Conservation (phyloP, 2,329 filamentous ascomycete genomes). For the Talaromyces sp. region DNA sequence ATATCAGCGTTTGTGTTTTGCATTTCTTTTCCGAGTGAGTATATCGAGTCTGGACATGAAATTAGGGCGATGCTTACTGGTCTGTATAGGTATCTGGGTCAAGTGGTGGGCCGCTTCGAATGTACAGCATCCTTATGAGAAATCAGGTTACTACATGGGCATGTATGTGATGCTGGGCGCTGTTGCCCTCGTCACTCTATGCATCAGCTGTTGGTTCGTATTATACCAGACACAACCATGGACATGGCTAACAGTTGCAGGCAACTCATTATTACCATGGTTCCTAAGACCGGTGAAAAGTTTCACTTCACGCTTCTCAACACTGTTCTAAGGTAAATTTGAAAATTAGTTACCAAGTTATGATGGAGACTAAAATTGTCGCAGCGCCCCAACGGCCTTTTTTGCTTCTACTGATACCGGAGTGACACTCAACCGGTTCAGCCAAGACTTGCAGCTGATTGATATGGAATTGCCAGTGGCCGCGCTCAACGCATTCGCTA, state of each 20-base stretch:
- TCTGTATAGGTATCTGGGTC: slow-evolving; percentile 32
- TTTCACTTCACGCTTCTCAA: slow-evolving; percentile 47
- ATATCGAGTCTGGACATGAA: neutral
- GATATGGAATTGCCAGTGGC: slow-evolving; percentile 40
- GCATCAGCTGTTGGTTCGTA: slow-evolving; percentile 32
- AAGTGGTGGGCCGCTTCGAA: slow-evolving; percentile 39
- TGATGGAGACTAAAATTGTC: slow-evolving; percentile 10
- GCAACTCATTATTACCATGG: slow-evolving; percentile 50
- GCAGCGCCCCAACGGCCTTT: slow-evolving; percentile 37
- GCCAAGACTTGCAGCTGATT: slow-evolving; percentile 41
- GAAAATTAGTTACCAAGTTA: neutral
- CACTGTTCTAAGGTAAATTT: slow-evolving; percentile 41
- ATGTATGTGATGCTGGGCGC: slow-evolving; percentile 36
- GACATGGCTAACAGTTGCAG: slow-evolving; percentile 16
- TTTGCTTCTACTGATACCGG: slow-evolving; percentile 40
- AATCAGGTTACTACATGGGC: slow-evolving; percentile 32
- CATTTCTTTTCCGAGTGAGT: slow-evolving; percentile 37
- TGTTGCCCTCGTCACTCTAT: slow-evolving; percentile 31
- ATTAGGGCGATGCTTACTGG: neutral
- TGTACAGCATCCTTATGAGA: slow-evolving; percentile 26
- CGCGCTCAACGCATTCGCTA: slow-evolving; percentile 35
- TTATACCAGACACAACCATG: neutral
- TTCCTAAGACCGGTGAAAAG: slow-evolving; percentile 46
- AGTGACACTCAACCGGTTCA: slow-evolving; percentile 39
- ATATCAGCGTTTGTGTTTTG: slow-evolving; percentile 35